Conservation (phyloP, 2,329 filamentous ascomycete genomes). For the Exophiala spinifera region DNA sequence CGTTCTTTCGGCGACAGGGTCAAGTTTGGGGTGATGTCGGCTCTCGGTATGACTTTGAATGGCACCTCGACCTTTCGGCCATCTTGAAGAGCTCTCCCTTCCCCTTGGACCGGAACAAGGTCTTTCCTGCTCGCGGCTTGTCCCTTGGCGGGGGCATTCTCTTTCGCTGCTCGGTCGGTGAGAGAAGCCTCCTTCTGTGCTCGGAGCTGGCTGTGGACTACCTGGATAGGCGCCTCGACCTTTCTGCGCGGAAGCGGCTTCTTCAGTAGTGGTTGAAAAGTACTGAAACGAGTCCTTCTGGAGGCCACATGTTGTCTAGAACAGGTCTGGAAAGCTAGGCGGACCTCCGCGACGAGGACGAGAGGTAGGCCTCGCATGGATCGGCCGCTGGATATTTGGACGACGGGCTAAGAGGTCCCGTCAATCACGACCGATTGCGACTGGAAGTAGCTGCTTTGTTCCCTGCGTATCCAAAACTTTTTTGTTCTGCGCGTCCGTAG, state of each 20-base stretch:
- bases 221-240: conserved; percentile 18
- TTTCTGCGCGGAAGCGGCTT: neutral
- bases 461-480: neutral
- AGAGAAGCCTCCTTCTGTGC: conserved; percentile 4
- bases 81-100: conserved; percentile 18
- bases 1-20: conserved; percentile 28
- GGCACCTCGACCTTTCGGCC: conserved; percentile 25
- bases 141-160: neutral
- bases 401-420: neutral
- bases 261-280: conserved; percentile 14
- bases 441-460: no score
- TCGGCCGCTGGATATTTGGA: neutral
- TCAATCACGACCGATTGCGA: neutral
- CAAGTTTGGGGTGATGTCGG: conserved; percentile 25
- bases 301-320: conserved; percentile 19
- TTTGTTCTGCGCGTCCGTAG: conserved; percentile 4
- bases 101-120: conserved; percentile 15
- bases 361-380: conserved; percentile 17
- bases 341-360: conserved; percentile 23
- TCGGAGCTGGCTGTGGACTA: conserved; percentile 17
- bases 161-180: no score
- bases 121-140: conserved; percentile 6
- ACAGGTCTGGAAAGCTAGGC: conserved; percentile 23
- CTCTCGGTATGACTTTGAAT: conserved; percentile 27
- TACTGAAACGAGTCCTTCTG: conserved; percentile 19